Base-by-base conservation (phyloP, 169 alveolate species). In the Cryptosporidium muris region DNA sequence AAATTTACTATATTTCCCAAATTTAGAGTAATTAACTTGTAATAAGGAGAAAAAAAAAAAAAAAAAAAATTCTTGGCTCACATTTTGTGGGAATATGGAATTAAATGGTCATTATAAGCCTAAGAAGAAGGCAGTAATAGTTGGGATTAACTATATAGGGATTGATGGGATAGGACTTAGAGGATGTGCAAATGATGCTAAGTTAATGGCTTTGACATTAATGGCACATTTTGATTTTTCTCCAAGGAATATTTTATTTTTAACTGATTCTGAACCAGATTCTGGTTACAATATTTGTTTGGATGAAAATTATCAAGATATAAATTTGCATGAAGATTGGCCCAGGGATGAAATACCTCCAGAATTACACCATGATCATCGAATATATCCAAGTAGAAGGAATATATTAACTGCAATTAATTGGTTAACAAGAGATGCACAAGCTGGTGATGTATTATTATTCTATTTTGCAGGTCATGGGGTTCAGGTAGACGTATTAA, bases 171-270 rank as follows among this genome's bases (percentile, higher is more conserved):
- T 88, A 54, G 65, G 81, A 48, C 88, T 95, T 9, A 89, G 95
- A 52, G 97, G 97, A 40, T 80, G 94, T 45, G 95, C 92, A 64
- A 95, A 95, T 89, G 97, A 95, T 82, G 97, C 97, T n/a, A 89
- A 90, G 62, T 66, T 91, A 49, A 90, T 94, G 81, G 95, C 97
- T 34, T 85, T 90, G 34, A 92, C 94, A 1, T 56, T 94, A 74
- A 94, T 95, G 47, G 91, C 91, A 64, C 90, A 92, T 64, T 82
- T 92, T 80, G 94, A 91, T 54, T 92, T 93, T 37, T 88, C 80
- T 51, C 94, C 96, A 3, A 91, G 91, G 25, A 90, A 95, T 42
- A 82, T 95, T 38, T 65, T 94, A 37, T 88, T 95, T 64, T 80
- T 95, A 51, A 82, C 91, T 4, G 97, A 95, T 88, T 60, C 92